Conservation (phyloP, 129 eudicot species). For the Flaveria brownii region DNA sequence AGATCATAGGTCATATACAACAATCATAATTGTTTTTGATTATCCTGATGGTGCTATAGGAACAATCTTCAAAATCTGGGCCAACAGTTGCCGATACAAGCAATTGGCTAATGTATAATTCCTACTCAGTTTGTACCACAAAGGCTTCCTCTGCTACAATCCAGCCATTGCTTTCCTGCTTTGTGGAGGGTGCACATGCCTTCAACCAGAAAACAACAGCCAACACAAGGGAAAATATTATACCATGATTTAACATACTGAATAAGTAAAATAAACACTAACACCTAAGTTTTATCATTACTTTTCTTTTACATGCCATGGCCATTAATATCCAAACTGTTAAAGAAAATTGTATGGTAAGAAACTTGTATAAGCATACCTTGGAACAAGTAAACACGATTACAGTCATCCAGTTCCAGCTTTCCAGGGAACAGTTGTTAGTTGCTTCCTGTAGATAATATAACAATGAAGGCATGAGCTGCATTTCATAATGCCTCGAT, state of each 20-base stretch:
- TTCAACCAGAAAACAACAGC: conserved; percentile 8
- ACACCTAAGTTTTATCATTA: background rate
- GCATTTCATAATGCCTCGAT: conserved; percentile 77
- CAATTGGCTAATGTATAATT: background rate
- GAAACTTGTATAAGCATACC: conserved; percentile 42
- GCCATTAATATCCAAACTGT: background rate
- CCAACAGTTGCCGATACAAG: background rate
- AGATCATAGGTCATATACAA: background rate
- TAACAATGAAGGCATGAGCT: conserved; percentile 78
- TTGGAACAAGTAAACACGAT: conserved; percentile 74
- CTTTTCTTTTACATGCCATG: background rate
- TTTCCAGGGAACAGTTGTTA: conserved; percentile 45
- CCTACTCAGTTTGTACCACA: conserved; percentile 57
- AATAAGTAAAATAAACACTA: background rate
- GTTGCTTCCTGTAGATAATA: conserved; percentile 72
- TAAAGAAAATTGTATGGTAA: background rate
- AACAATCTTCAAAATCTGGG: background rate
- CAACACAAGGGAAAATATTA: background rate
- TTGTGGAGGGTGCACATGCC: conserved; percentile 51
- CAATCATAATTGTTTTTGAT: background rate
- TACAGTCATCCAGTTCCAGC: conserved; percentile 85
- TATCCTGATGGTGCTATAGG: background rate
- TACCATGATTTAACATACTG: background rate
- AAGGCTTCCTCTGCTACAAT: conserved; percentile 66
- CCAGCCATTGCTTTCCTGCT: conserved; percentile 58